These are phyloP conservation scores for Chalciporus pseudorubinellus DNA, from an alignment of 768 basidiomycete genomes.

Conservation along the genomic window DNA sequence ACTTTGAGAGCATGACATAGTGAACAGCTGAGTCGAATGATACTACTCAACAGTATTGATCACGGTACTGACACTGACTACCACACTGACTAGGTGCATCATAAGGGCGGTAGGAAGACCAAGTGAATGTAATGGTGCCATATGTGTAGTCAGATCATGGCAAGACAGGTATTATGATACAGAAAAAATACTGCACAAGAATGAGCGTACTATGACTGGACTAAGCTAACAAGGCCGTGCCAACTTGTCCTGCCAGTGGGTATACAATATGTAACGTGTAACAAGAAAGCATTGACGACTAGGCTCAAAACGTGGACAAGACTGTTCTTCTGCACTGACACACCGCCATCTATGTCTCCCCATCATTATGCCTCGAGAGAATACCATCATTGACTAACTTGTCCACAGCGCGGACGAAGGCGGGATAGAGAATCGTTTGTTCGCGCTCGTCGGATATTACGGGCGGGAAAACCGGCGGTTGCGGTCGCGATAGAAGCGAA, in stretches of 20 bases:
- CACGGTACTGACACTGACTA: too few species aligned
- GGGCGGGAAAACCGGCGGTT: constrained; percentile 16
- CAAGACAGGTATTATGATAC: not conserved
- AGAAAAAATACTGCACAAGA: not conserved
- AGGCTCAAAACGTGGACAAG: not conserved
- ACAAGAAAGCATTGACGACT: not conserved
- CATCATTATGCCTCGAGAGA: constrained; percentile 4
- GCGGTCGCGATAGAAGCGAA: constrained; percentile 24
- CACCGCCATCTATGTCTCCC: not conserved
- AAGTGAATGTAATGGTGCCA: too few species aligned
- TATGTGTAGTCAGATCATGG: too few species aligned
- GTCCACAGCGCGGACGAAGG: constrained; percentile 26
- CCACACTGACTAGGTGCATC: too few species aligned
- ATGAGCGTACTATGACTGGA: not conserved
- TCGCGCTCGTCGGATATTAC: constrained; percentile 7
- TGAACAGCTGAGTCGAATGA: too few species aligned
- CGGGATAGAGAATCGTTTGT: constrained; percentile 20
- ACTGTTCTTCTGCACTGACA: not conserved
- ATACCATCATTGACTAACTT: constrained; percentile 16
- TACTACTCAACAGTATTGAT: too few species aligned
- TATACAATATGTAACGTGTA: constrained; percentile 1
- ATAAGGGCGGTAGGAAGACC: too few species aligned
- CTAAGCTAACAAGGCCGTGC: too few species aligned
- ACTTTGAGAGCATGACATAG: too few species aligned
- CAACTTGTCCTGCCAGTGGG: not conserved